phyloP scores from a whole-genome alignment of 768 basidiomycete genomes.

The Tephrocybe rancida region DNA sequence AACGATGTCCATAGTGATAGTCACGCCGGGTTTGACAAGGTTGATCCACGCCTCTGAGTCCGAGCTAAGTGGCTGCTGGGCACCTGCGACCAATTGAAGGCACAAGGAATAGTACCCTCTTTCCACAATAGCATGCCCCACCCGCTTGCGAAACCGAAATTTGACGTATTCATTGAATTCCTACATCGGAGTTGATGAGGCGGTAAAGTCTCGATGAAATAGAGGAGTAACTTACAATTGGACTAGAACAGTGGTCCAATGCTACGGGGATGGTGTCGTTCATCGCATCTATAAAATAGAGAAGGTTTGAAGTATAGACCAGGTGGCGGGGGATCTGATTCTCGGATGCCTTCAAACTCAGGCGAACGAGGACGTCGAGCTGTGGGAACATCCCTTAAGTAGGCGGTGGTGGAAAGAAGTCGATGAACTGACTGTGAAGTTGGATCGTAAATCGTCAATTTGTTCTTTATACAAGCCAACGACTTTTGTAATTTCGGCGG shows the following conservation, averaged over 20 bases:
- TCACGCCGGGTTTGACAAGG: slow-evolving; percentile 1
- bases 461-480: neutral
- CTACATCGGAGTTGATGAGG: neutral
- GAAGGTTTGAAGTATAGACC: neutral
- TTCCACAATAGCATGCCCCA: slow-evolving; percentile 1
- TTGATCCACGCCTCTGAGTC: neutral
- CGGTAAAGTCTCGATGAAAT: no score
- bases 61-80: neutral
- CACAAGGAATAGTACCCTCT: neutral
- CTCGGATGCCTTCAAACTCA: neutral
- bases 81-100: neutral
- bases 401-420: neutral
- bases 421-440: neutral
- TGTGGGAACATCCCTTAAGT: neutral
- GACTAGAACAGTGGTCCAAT: neutral
- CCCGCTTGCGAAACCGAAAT: slow-evolving; percentile 3
- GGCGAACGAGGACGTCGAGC: neutral
- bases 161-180: slow-evolving; percentile 7
- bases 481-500: neutral
- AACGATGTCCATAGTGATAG: slow-evolving; percentile 5
- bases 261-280: neutral
- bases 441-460: neutral
- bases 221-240: neutral
- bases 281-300: slow-evolving; percentile 3
- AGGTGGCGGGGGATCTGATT: neutral